Conservation (phyloP, 169 alveolate species). For the Eimeria praecox region DNA sequence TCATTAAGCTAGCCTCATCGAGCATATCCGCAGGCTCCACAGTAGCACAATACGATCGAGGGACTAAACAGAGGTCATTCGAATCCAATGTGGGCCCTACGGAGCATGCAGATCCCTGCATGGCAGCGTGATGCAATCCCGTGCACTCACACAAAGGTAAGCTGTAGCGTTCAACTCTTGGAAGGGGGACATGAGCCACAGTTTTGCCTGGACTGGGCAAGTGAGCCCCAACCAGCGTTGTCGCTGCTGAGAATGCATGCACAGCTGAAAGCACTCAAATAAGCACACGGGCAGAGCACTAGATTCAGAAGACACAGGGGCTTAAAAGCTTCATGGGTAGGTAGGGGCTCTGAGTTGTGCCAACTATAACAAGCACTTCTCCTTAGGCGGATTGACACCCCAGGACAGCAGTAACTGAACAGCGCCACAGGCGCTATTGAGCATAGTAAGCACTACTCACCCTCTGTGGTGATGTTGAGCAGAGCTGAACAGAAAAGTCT, state of each 20-base stretch:
- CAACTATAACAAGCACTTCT: neutral
- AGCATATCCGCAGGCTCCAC: conserved; percentile 22
- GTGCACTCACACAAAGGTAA: conserved; percentile 55
- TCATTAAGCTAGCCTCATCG: neutral
- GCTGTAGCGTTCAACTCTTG: neutral
- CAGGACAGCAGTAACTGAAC: neutral
- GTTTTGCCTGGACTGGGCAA: neutral
- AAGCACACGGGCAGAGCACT: neutral
- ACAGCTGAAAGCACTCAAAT: conserved; percentile 10
- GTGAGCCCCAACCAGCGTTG: neutral
- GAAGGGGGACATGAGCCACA: neutral
- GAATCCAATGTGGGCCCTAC: neutral
- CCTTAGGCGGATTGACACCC: neutral
- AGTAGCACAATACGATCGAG: conserved; percentile 50
- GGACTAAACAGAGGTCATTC: conserved; percentile 14
- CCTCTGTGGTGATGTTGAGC: neutral
- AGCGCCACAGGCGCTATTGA: neutral
- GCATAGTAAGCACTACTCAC: neutral
- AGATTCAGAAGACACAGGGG: neutral
- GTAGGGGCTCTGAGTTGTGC: neutral
- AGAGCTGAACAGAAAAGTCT: neutral
- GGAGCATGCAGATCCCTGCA: conserved; percentile 36
- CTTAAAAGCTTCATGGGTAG: neutral
- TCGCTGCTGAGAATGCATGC: neutral
- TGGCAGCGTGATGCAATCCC: neutral